Percentiles rank a stretch among this genome's conserved stretches.
Evolutionary conservation across 164 flowering plant species (phyloP).

Genomic region (Aristolochia fimbriata): DNA sequence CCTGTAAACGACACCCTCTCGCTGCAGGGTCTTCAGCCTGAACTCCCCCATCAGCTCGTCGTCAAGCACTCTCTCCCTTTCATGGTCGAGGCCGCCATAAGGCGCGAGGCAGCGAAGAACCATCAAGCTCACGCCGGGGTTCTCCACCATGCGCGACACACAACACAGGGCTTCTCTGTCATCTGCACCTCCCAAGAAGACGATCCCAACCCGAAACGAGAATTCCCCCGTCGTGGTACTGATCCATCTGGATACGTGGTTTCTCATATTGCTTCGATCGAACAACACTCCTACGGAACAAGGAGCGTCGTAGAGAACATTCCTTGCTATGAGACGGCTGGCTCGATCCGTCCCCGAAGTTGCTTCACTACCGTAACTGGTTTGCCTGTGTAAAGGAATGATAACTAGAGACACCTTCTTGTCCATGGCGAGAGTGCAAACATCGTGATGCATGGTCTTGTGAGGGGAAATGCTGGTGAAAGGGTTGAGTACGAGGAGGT

Average conservation of each 20-base stretch:
- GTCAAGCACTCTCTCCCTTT: neutral
- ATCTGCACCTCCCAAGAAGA: constrained; percentile 75
- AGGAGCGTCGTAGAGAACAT: constrained; percentile 15
- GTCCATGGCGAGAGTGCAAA: neutral
- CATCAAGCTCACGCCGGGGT: constrained; percentile 53
- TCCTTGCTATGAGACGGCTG: neutral
- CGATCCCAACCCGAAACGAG: constrained; percentile 27
- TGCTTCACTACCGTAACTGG: neutral
- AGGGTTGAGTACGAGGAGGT: constrained; percentile 28
- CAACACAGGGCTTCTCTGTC: constrained; percentile 71
- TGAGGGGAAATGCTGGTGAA: constrained; percentile 38
- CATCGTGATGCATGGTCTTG: constrained; percentile 9
- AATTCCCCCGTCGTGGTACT: constrained; percentile 1
- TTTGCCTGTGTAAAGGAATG: constrained; percentile 24
- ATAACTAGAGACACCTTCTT: neutral
- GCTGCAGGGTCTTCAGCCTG: neutral
- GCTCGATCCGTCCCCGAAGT: too few species aligned
- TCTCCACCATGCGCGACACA: constrained; percentile 40
- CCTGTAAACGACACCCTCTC: neutral
- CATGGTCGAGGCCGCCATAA: constrained; percentile 6
- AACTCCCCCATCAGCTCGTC: neutral
- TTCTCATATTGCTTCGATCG: constrained; percentile 2
- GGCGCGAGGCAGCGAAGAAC: constrained; percentile 48
- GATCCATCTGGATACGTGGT: constrained; percentile 16
- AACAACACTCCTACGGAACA: constrained; percentile 60